Base-by-base conservation (phyloP, 495 filamentous ascomycete species). In the Neurospora sp. region DNA sequence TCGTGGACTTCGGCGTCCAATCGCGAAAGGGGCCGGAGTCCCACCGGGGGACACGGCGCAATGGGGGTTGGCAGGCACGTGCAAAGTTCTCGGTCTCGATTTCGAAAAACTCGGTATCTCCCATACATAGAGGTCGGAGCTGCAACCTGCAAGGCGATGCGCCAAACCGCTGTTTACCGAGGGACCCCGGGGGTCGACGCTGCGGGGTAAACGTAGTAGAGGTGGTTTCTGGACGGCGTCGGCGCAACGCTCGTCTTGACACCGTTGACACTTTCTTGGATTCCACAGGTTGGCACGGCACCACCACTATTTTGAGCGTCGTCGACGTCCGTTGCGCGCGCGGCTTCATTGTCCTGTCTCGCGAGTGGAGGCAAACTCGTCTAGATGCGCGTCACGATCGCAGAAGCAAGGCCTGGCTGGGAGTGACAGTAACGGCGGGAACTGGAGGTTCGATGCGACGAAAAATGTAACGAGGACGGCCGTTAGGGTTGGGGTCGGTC, bases 311-410 rank as follows among this genome's bases (percentile, higher is more conserved):
- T 69, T 75, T 42, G 70, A 75, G 74, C 77, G 74, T 79, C 76
- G 79, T 77, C 75, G 75, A 77, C 76, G 75, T 74, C 73, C 72
- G 73, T 70, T 78, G 80, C 76, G 78, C 77, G 75, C 80, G 77
- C 82, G 77, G 82, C 83, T 81, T 85, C 84, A 85, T 86, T 75
- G 80, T 86, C 79, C 81, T 83, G 78, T 79, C 74, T 75, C 77
- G 76, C 75, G 74, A 71, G 75, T 71, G 73, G 70, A 73, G 2
- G 53, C 53, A 65, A 65, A 35, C 6, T 4, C 3, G 53, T 65
- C 53, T 18, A 35, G 53, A 37, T 65, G 27, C 53, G 27, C 27
- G 27, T 61, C 14, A 31, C 27, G 8, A 18, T 35, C 53, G 6
- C 53, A 61, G 53, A 61, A 35, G 53, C 53, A 35, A 61, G 27